These are phyloP conservation scores for Dryadomyces quercivorus DNA, from an alignment of 2,329 filamentous ascomycete genomes.

Conservation along the genomic window DNA sequence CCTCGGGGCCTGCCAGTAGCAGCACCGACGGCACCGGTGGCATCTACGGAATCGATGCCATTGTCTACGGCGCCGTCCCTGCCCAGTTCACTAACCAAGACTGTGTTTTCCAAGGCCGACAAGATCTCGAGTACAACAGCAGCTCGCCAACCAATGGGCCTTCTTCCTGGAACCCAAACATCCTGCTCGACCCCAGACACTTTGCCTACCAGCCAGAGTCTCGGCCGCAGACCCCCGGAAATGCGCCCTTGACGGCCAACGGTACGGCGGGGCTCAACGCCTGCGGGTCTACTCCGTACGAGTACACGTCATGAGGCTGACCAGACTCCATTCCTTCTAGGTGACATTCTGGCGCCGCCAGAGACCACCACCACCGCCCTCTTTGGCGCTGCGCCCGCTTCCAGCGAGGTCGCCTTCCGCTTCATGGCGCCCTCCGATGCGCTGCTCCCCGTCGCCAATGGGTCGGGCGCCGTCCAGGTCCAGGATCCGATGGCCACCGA, in stretches of 20 bases:
- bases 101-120: slow-evolving; percentile 15
- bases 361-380: not conserved
- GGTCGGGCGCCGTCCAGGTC: not conserved
- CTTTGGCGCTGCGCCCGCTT: not conserved
- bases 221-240: not conserved
- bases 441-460: not conserved
- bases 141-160: slow-evolving; percentile 7
- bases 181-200: slow-evolving; percentile 10
- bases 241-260: too few relatives aligned
- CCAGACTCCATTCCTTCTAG: not conserved
- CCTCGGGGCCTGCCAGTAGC: not conserved
- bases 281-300: not conserved
- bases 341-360: not conserved
- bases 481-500: not conserved
- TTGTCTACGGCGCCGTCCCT: too few relatives aligned
- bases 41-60: too few relatives aligned
- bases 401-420: slow-evolving; percentile 5
- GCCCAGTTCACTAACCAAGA: not conserved
- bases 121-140: slow-evolving; percentile 7
- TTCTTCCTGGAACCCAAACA: slow-evolving; percentile 27
- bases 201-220: not conserved
- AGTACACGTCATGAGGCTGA: not conserved
- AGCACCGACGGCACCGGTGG: too few relatives aligned
- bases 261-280: not conserved
- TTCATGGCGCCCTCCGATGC: slow-evolving; percentile 1